phyloP scores from a whole-genome alignment of 1,284 basidiomycete species.

The Rhodotorula glutinis region DNA sequence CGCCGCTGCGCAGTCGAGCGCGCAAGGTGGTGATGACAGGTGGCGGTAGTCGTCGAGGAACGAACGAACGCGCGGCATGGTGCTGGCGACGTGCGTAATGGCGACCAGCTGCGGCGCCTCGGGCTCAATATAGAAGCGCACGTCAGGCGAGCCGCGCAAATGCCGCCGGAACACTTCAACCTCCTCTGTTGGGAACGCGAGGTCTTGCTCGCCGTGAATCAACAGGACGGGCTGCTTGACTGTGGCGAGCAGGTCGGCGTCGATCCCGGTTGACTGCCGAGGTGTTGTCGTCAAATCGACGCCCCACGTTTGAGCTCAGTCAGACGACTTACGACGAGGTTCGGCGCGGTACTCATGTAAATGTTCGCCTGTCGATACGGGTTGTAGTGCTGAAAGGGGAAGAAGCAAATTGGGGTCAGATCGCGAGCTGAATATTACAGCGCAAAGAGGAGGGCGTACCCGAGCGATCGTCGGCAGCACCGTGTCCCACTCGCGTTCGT shows the following conservation, averaged over 20 bases:
- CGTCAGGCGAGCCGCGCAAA: slow-evolving; percentile 11
- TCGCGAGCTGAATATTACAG: too few species aligned
- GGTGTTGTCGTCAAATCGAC: too few species aligned
- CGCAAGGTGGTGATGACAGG: not conserved
- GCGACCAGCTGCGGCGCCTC: slow-evolving; percentile 22
- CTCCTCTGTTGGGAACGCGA: slow-evolving; percentile 9
- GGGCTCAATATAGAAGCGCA: slow-evolving; percentile 10
- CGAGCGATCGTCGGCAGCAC: slow-evolving; percentile 6
- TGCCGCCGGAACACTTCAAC: not conserved
- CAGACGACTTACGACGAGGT: not conserved
- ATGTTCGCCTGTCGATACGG: slow-evolving; percentile 5
- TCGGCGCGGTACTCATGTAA: slow-evolving; percentile 15
- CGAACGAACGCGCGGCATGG: slow-evolving; percentile 11
- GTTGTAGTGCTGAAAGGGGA: slow-evolving; percentile 8
- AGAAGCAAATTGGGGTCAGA: not conserved
- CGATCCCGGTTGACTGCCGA: slow-evolving; percentile 10
- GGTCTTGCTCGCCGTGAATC: slow-evolving; percentile 26
- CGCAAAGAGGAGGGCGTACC: not conserved
- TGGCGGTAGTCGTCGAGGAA: slow-evolving; percentile 10
- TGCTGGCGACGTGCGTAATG: slow-evolving; percentile 13
- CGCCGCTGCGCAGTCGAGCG: not conserved
- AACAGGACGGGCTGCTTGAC: slow-evolving; percentile 21
- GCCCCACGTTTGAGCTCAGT: too few species aligned
- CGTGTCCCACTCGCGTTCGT: slow-evolving; percentile 7
- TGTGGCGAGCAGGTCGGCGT: slow-evolving; percentile 3